Evolutionary conservation across 2,329 filamentous ascomycete genomes (phyloP), one percentile per base, ranked within the genome.

Genomic region (Orbilia brochopaga): DNA sequence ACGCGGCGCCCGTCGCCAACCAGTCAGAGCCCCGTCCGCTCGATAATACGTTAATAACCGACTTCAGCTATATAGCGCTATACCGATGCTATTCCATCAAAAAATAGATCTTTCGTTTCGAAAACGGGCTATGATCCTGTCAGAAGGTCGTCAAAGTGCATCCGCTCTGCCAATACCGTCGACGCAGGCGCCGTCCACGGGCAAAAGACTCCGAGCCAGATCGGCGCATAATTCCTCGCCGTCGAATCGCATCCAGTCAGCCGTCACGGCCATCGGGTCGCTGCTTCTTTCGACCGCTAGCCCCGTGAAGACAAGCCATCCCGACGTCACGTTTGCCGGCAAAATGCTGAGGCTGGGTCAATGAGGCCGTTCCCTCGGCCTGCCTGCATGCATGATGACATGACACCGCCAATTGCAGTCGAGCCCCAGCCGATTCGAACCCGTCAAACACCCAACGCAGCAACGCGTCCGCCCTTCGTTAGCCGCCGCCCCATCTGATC

Each of bases 291-390:
- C 23, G 19, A 23, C 5, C 3, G 11, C 11, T n/a, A 51, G 46
- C 46, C 46, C 19, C 23, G 19, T 13, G 11, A 19, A 13, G 27
- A 19, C n/a, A 24, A 52, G 11, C 15, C 32, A 40, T 21, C 32
- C 27, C 59, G 37, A 62, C 51, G 59, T 62, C 59, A 62, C 59
- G 59, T 62, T 62, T 48, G 30, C 42, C 1, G 21, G 56, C 50
- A 62, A 56, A 59, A 70, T 21, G 8, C 19, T 70, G 66, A 70
- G 66, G 66, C 66, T 70, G 66, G 66, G 59, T 64, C 66, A 70
- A 70, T 70, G 66, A 59, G 59, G 48, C 48, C 61, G 42, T 54
- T 32, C 37, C 6, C 51, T 56, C 66, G 11, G 37, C 5, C 37
- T 42, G 37, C 5, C 37, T 42, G 37, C 37, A 42, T 56, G 59